Conservation (phyloP, 306 rosid genomes). For the Sphenostylis stenocarpa region DNA sequence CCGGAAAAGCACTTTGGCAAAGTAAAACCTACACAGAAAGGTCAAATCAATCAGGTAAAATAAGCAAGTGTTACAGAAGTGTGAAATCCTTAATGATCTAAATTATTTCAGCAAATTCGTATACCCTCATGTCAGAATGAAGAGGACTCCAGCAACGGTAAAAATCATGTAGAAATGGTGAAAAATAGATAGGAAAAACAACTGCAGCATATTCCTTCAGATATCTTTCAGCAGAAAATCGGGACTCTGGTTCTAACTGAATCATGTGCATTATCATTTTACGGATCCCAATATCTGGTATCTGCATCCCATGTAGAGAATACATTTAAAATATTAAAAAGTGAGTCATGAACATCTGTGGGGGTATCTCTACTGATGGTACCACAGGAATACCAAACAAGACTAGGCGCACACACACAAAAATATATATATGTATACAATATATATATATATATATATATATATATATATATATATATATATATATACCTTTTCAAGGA, state of each 20-base stretch:
- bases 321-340: conserved; percentile 15
- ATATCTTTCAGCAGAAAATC: conserved; percentile 86
- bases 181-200: conserved; percentile 88
- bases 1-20: conserved; percentile 87
- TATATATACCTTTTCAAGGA: conserved; percentile 74
- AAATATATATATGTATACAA: no score
- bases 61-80: conserved; percentile 19
- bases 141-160: conserved; percentile 92
- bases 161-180: conserved; percentile 88
- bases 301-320: conserved; percentile 54
- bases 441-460: no score
- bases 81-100: conserved; percentile 3
- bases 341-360: background rate
- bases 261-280: conserved; percentile 96
- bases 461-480: no score
- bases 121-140: conserved; percentile 94
- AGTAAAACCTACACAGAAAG: conserved; percentile 62
- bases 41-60: conserved; percentile 26
- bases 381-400: conserved; percentile 3
- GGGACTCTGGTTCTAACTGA: conserved; percentile 84
- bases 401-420: background rate
- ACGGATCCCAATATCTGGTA: conserved; percentile 89
- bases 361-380: conserved; percentile 12
- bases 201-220: conserved; percentile 71
- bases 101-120: conserved; percentile 14